Conservation (phyloP, 1,284 basidiomycete genomes). For the Papiliotrema laurentii region DNA sequence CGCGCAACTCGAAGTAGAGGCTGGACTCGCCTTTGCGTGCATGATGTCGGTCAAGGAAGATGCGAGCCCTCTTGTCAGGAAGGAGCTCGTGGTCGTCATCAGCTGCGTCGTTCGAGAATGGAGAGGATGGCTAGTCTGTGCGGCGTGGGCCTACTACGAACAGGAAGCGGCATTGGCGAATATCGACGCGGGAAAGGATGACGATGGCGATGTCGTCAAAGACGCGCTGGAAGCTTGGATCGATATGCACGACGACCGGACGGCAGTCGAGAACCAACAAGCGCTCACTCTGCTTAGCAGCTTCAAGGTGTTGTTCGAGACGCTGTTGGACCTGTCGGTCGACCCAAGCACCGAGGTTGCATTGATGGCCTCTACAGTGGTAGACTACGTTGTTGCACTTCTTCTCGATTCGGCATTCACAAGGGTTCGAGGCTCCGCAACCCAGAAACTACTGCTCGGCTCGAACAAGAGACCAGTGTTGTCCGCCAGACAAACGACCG, state of each 20-base stretch:
- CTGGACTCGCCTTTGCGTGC: conserved; percentile 55
- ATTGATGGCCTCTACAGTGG: conserved; percentile 79
- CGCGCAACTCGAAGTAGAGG: conserved; percentile 58
- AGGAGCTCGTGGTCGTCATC: conserved; percentile 86
- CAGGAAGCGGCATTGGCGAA: conserved; percentile 51
- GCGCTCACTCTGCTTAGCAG: conserved; percentile 79
- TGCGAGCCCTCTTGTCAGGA: conserved; percentile 91
- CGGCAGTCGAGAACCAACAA: conserved; percentile 66
- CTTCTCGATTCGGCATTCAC: conserved; percentile 84
- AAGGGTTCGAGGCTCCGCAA: conserved; percentile 61
- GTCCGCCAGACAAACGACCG: conserved; percentile 9
- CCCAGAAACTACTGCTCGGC: conserved; percentile 49
- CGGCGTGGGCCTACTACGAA: conserved; percentile 93
- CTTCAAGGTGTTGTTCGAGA: conserved; percentile 88
- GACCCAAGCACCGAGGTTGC: conserved; percentile 93
- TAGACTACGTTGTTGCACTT: conserved; percentile 87
- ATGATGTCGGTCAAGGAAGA: conserved; percentile 77
- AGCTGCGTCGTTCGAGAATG: conserved; percentile 93
- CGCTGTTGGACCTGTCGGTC: conserved; percentile 82
- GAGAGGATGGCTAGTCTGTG: conserved; percentile 91
- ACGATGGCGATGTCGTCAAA: conserved; percentile 52
- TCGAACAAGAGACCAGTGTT: conserved; percentile 2
- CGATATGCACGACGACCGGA: conserved; percentile 48
- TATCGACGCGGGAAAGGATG: background rate
- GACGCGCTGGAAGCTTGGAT: conserved; percentile 73